These are phyloP conservation scores for Pyrenopolyporus hunteri DNA, from an alignment of 495 filamentous ascomycete genomes.

Conservation along the genomic window DNA sequence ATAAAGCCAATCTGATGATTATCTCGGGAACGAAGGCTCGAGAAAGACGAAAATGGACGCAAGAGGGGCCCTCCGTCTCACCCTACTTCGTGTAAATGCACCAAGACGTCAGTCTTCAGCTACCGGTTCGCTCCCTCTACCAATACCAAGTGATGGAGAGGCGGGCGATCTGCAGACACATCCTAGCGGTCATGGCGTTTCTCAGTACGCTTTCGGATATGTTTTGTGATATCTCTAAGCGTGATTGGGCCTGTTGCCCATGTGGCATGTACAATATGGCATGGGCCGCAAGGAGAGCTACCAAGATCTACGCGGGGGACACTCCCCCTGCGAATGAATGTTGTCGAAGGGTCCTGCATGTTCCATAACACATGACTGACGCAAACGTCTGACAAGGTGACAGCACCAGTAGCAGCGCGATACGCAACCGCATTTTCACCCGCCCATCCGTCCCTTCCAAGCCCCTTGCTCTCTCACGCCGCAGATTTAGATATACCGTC, in stretches of 20 bases:
- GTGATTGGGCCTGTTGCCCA: slow-evolving; percentile 31
- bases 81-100: slow-evolving; percentile 22
- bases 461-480: slow-evolving; percentile 1
- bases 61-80: slow-evolving; percentile 15
- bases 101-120: slow-evolving; percentile 39
- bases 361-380: slow-evolving; percentile 40
- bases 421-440: slow-evolving; percentile 30
- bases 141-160: slow-evolving; percentile 29
- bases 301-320: slow-evolving; percentile 40
- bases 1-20: slow-evolving; percentile 22
- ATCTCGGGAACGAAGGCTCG: slow-evolving; percentile 22
- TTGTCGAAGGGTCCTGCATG: slow-evolving; percentile 36
- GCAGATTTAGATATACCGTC: slow-evolving; percentile 3
- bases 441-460: slow-evolving; percentile 10
- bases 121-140: slow-evolving; percentile 22
- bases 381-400: slow-evolving; percentile 36
- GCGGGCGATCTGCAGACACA: slow-evolving; percentile 34
- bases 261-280: slow-evolving; percentile 37
- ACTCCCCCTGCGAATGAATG: slow-evolving; percentile 31
- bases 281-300: slow-evolving; percentile 32
- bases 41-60: background rate
- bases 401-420: slow-evolving; percentile 25
- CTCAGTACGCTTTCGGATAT: slow-evolving; percentile 34
- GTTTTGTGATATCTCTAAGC: slow-evolving; percentile 27
- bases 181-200: slow-evolving; percentile 24